Conservation (phyloP, 2,329 filamentous ascomycete species). For the Hymenoscyphus fructigenus region DNA sequence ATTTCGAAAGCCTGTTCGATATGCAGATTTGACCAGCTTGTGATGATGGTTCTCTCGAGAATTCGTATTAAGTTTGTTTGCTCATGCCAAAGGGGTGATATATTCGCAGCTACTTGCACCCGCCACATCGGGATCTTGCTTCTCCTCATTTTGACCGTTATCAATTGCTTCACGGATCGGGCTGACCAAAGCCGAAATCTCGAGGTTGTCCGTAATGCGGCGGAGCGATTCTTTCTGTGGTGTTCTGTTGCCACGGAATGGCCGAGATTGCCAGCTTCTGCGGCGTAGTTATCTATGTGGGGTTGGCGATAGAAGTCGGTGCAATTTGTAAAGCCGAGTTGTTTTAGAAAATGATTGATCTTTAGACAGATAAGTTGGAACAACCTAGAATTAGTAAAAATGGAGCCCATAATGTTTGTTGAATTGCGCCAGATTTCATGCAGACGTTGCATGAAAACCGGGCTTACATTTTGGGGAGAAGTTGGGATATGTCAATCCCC, state of each 20-base stretch:
- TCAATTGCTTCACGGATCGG: background rate
- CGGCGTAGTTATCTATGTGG: slow-evolving; percentile 5
- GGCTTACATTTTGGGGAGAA: no score
- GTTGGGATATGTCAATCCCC: background rate
- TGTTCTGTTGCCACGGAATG: background rate
- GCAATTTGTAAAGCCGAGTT: background rate
- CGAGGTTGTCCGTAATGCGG: background rate
- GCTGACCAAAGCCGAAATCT: background rate
- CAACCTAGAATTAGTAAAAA: background rate
- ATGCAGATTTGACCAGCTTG: background rate
- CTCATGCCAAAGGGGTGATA: background rate
- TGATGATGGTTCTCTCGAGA: background rate
- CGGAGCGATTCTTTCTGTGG: background rate
- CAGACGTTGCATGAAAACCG: background rate
- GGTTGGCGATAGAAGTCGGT: background rate
- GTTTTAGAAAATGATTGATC: background rate
- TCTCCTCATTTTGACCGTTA: background rate
- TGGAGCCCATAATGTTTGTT: background rate
- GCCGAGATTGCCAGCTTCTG: slow-evolving; percentile 1
- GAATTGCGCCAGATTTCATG: background rate
- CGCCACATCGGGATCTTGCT: background rate
- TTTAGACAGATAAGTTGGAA: background rate
- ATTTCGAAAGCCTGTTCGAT: background rate
- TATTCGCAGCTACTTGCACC: no score
- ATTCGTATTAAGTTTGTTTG: background rate